These are phyloP conservation scores for Candida rishiriensis DNA, from an alignment of 805 yeast genomes.

Conservation along the genomic window DNA sequence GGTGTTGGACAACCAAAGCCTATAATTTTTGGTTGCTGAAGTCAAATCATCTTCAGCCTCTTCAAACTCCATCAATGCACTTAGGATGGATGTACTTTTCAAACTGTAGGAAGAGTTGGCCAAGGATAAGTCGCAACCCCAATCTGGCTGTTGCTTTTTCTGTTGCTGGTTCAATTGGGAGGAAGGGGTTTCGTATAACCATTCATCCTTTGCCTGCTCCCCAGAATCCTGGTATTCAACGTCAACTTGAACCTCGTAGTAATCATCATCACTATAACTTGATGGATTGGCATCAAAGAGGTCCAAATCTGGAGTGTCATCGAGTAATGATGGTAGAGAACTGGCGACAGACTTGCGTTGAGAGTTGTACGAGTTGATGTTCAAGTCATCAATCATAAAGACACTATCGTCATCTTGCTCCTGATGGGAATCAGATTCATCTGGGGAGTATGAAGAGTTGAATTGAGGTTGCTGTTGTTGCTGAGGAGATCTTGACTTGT, in stretches of 20 bases:
- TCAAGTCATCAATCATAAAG: slow-evolving; percentile 20
- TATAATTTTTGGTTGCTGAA: slow-evolving; percentile 13
- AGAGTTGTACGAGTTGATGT: slow-evolving; percentile 14
- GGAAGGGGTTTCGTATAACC: slow-evolving; percentile 14
- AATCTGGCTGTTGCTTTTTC: slow-evolving; percentile 1
- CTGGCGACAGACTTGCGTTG: slow-evolving; percentile 14
- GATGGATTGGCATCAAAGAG: slow-evolving; percentile 3
- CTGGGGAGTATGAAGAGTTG: neutral
- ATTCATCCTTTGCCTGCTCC: slow-evolving; percentile 4
- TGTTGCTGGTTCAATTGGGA: neutral
- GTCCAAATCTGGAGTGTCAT: slow-evolving; percentile 14
- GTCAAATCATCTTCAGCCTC: neutral
- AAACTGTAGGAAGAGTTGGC: slow-evolving; percentile 5
- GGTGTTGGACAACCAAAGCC: slow-evolving; percentile 9
- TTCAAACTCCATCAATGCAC: slow-evolving; percentile 1
- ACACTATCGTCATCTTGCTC: slow-evolving; percentile 15
- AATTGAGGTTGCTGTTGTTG: neutral
- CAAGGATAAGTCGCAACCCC: slow-evolving; percentile 14
- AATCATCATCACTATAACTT: slow-evolving; percentile 11
- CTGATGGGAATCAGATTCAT: neutral
- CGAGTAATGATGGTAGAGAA: slow-evolving; percentile 21
- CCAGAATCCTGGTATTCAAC: slow-evolving; percentile 3
- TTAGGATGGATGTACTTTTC: slow-evolving; percentile 1
- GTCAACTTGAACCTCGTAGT: slow-evolving; percentile 11
- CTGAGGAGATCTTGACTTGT: neutral